Conservation (phyloP, 805 yeast species). For the Candida piceae region DNA sequence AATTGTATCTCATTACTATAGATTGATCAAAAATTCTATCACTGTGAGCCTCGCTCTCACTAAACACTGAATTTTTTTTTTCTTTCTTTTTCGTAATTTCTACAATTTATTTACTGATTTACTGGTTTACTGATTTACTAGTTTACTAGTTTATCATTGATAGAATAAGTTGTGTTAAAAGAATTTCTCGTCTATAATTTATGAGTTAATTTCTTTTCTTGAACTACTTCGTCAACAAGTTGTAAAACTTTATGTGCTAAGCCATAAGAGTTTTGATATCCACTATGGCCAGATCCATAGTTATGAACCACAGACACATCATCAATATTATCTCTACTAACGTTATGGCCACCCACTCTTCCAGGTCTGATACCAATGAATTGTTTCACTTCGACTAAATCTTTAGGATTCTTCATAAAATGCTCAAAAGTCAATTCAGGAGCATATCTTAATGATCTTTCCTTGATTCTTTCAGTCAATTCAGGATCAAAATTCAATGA, state of each 20-base stretch:
- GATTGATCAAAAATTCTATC: too few species aligned
- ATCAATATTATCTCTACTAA: constrained; percentile 30
- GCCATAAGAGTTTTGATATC: constrained; percentile 48
- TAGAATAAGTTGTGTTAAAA: too few species aligned
- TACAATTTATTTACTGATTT: too few species aligned
- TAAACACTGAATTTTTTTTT: too few species aligned
- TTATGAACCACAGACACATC: constrained; percentile 44
- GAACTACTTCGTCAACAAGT: constrained; percentile 17
- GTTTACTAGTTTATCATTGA: too few species aligned
- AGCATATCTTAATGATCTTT: constrained; percentile 39
- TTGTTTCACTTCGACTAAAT: constrained; percentile 42
- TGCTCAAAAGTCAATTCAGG: constrained; percentile 41
- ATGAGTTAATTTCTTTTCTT: constrained; percentile 2
- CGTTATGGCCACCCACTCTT: constrained; percentile 50
- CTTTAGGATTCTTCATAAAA: constrained; percentile 33
- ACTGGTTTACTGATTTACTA: too few species aligned
- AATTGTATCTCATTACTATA: too few species aligned
- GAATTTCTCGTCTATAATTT: constrained; percentile 1
- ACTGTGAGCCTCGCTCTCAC: too few species aligned
- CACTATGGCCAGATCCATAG: constrained; percentile 75
- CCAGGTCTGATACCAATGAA: constrained; percentile 74
- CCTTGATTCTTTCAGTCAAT: constrained; percentile 43
- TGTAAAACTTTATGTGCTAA: constrained; percentile 20
- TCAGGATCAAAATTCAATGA: constrained; percentile 33
- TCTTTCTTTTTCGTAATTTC: too few species aligned